Evolutionary conservation across 805 yeast genomes (phyloP), one percentile per base, ranked within the genome.

Genomic region (Lachancea sp.): DNA sequence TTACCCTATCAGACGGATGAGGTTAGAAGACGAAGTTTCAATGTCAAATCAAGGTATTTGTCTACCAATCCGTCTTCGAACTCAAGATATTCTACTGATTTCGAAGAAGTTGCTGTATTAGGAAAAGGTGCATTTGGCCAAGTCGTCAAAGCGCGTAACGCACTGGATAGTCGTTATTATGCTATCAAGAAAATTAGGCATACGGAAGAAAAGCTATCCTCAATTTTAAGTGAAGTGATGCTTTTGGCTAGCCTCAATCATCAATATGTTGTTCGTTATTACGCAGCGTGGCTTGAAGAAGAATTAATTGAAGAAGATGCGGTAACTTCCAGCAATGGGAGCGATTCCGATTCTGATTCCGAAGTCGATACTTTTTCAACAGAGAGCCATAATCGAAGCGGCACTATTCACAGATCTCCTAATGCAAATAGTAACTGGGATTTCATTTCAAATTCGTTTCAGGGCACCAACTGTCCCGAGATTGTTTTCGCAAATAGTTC

Each of bases 121-220:
- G 99, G 99, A 2, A 78, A 80, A 51, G 99, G 99, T 29, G 99
- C 95, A 0, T 92, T 83, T 64, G 99, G 99, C 5, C 97, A 92
- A 60, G 99, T 92, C 7, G 96, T 92, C n/a, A 89, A 90, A 55
- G 97, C 92, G 0, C 70, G 98, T 45, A 90, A 89, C 58, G 75
- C 89, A 43, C 73, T 92, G 48, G 99, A 92, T 58, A 97, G 98
- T 16, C 73, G 96, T 12, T 85, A 84, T 51, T 92, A 92, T 60
- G 99, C 99, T 0, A 78, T 92, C 44, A 92, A 92, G 60, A 90
- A 89, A 51, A 83, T 92, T 36, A 77, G 82, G 43, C 96, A 92
- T 51, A 75, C 81, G 2, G 83, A 84, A 36, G 80, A 83, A 51
- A 82, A 84, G 49, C 67, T 92, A 31, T 80, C 94, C 18, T 76